Percentiles rank a stretch among this genome's conserved stretches.
Conservation (phyloP, 2,329 filamentous ascomycete species). For the Achaetomium macrosporum region DNA sequence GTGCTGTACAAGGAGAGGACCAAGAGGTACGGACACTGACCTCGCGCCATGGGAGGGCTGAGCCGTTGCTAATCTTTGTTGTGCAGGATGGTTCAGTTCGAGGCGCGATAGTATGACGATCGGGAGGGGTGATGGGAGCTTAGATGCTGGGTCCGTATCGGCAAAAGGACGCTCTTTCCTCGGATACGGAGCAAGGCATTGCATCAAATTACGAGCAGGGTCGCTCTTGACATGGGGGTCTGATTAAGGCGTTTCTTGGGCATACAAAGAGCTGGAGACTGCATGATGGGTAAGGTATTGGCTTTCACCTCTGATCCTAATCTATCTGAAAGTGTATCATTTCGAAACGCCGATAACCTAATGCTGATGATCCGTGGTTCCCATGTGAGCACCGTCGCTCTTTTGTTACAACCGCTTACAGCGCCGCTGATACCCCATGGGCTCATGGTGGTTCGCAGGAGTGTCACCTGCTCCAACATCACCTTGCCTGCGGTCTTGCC, state of each 20-base stretch:
- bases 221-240: no score
- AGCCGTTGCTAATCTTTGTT: slow-evolving; percentile 18
- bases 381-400: no score
- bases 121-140: background rate
- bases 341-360: slow-evolving; percentile 26
- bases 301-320: slow-evolving; percentile 2
- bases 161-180: no score
- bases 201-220: no score
- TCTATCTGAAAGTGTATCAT: slow-evolving; percentile 23
- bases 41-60: no score
- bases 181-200: no score
- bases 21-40: slow-evolving; percentile 63
- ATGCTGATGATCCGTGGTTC: slow-evolving; percentile 4
- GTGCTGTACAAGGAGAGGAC: slow-evolving; percentile 97
- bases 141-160: no score
- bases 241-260: slow-evolving; percentile 7
- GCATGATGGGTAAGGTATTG: background rate
- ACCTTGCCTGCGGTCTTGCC: background rate
- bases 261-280: background rate
- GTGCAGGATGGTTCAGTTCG: slow-evolving; percentile 92
- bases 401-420: no score
- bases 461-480: background rate
- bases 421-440: no score
- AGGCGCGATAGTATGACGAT: slow-evolving; percentile 62
- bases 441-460: no score